Evolutionary conservation across 1,139 yeast species (phyloP).

Genomic region (Yamadazyma spencermartinsiae): DNA sequence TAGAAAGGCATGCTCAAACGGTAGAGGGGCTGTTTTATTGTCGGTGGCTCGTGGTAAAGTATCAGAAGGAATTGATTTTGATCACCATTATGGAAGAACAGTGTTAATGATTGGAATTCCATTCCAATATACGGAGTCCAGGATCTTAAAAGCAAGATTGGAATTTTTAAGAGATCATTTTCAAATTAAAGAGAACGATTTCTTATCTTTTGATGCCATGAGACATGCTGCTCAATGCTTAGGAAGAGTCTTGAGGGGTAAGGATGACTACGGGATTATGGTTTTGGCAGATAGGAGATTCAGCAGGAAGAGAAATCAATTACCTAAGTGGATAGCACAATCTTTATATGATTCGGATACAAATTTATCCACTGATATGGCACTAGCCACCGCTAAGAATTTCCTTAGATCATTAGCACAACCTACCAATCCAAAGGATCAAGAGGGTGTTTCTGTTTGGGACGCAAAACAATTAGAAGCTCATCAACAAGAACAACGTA

Average conservation of each 20-base stretch:
- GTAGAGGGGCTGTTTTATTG: conserved; percentile 92
- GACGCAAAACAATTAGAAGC: conserved; percentile 64
- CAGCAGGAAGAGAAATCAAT: conserved; percentile 77
- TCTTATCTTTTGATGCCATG: conserved; percentile 97
- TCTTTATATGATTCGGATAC: conserved; percentile 89
- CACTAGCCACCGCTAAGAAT: conserved; percentile 89
- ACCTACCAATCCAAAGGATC: conserved; percentile 87
- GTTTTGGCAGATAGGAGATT: conserved; percentile 94
- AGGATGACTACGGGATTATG: conserved; percentile 98
- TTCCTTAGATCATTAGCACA: conserved; percentile 92
- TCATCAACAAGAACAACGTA: conserved; percentile 56
- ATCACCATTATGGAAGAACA: conserved; percentile 96
- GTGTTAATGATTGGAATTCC: conserved; percentile 99
- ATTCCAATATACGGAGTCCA: conserved; percentile 95
- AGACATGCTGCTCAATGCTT: conserved; percentile 99
- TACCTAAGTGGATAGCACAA: conserved; percentile 97
- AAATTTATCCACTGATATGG: conserved; percentile 95
- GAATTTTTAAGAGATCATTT: conserved; percentile 92
- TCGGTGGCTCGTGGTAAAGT: conserved; percentile 99
- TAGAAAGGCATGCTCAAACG: conserved; percentile 94
- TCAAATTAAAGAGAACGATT: conserved; percentile 91
- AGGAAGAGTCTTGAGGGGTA: conserved; percentile 95
- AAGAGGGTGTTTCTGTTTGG: conserved; percentile 96
- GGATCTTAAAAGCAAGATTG: conserved; percentile 89
- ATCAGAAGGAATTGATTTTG: conserved; percentile 98